phyloP scores from a whole-genome alignment of 1,139 yeast genomes.

The Sugiyamaella japonica region DNA sequence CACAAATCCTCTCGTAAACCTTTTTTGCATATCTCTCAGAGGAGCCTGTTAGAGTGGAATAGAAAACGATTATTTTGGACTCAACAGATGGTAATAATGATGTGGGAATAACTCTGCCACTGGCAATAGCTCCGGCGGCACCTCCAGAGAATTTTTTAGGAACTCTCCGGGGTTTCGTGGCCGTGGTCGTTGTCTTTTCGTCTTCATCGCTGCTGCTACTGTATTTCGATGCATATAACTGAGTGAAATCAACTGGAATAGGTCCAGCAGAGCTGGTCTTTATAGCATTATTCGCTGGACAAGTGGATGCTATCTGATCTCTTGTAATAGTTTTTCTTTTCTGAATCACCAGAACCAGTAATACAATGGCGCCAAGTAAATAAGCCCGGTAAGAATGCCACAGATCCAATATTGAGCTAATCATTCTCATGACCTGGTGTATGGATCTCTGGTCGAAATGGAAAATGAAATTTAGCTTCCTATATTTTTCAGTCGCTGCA shows the following conservation, averaged over 20 bases:
- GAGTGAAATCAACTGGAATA: constrained; percentile 48
- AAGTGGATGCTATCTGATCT: constrained; percentile 2
- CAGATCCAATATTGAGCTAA: constrained; percentile 15
- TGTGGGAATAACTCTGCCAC: constrained; percentile 22
- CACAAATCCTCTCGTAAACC: constrained; percentile 42
- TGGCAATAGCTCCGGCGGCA: constrained; percentile 19
- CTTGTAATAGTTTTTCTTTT: neutral
- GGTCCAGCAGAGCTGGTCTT: constrained; percentile 21
- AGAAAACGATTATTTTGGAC: constrained; percentile 57
- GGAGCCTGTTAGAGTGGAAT: constrained; percentile 83
- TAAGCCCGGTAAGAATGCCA: constrained; percentile 24
- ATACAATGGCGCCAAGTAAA: constrained; percentile 15
- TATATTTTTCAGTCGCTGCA: neutral
- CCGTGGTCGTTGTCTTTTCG: neutral
- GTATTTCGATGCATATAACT: constrained; percentile 31
- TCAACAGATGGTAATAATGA: constrained; percentile 33
- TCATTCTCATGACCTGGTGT: neutral
- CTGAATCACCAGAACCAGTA: constrained; percentile 7
- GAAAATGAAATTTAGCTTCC: neutral
- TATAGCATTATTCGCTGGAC: constrained; percentile 6
- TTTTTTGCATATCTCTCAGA: constrained; percentile 66
- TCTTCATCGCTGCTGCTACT: constrained; percentile 24
- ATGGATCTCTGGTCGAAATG: neutral
- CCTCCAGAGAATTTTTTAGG: constrained; percentile 18
- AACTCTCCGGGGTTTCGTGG: constrained; percentile 26